A percentile compares a stretch with the other conserved stretches of the same genome.
Conservation (phyloP, 2,329 filamentous ascomycete genomes). For the Lachnellula occidentalis region DNA sequence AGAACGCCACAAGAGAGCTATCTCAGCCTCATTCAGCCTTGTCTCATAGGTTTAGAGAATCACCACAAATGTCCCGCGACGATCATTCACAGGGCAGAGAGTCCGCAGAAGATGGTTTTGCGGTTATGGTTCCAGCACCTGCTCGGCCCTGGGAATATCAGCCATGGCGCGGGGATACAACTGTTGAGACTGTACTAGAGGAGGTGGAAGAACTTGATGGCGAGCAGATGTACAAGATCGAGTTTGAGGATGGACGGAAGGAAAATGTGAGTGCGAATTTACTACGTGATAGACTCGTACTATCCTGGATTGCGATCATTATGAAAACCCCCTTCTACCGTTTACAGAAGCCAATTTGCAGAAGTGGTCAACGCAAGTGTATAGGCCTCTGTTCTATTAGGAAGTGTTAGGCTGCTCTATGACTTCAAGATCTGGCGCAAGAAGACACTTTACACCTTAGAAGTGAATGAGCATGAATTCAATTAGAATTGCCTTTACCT, state of each 20-base stretch:
- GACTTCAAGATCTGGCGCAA: not conserved
- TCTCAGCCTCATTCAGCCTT: slow-evolving; percentile 17
- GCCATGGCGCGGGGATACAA: slow-evolving; percentile 23
- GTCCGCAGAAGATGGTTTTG: slow-evolving; percentile 14
- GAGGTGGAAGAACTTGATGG: slow-evolving; percentile 18
- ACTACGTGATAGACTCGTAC: not conserved
- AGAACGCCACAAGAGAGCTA: slow-evolving; percentile 1
- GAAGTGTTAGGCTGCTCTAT: not conserved
- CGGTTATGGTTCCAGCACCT: slow-evolving; percentile 24
- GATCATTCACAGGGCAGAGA: not conserved
- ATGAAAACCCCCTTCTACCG: not conserved
- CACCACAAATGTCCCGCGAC: slow-evolving; percentile 7
- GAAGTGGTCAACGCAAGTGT: not conserved
- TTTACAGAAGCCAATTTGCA: not conserved
- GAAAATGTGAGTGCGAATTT: slow-evolving; percentile 26
- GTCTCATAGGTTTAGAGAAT: slow-evolving; percentile 23
- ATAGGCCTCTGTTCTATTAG: not conserved
- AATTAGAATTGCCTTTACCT: not conserved
- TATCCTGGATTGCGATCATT: not conserved
- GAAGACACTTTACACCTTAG: not conserved
- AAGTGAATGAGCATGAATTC: not conserved
- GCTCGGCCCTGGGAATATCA: slow-evolving; percentile 27
- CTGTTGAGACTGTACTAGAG: slow-evolving; percentile 28
- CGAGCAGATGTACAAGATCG: slow-evolving; percentile 25
- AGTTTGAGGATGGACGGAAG: slow-evolving; percentile 30